Base-by-base conservation (phyloP, 1,284 basidiomycete genomes). In the Ceraceosorus bombacis region DNA sequence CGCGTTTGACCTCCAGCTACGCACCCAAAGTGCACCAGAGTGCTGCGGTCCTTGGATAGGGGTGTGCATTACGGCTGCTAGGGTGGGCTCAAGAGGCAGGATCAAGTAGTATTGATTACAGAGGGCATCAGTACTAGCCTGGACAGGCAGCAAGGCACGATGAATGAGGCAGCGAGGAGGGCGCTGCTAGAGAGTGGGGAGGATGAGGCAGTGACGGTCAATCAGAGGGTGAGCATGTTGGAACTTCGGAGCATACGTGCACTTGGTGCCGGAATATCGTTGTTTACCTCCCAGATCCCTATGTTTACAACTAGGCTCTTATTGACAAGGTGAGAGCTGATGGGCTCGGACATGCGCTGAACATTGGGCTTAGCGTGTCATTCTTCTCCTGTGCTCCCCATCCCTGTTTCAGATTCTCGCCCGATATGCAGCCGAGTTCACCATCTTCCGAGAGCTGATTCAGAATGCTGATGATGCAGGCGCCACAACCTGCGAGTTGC, bases 391-490 rank as follows among this genome's bases (percentile, higher is more conserved):
- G 10, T 15, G 27, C 10, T 38, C 15, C 41, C 0, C 12, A 1
- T n/a, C 10, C 10, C 49, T 46, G 51, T 56, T 53, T 60, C 41
- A 68, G 61, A 90, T 94, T 48, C 84, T 96, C 27, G 90, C 93
- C 15, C 83, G 94, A 51, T 98, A 97, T 78, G 90, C 89, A 27
- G 93, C 90, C 57, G 92, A 96, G 79, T 75, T 74, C 61, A 77
- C 74, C 56, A 89, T 93, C 51, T 94, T 92, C 72, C 84, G 93
- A 48, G 93, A 97, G 77, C 84, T 96, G 8, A 81, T 96, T 83
- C 83, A 97, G 81, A 97, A 97, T 74, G 93, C 93, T 12, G 93
- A 97, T 75, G 94, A 97, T 79, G 92, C 90, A 1, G 86, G 85
- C 49, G 88, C 91, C 5, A 67, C 67, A 6, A 63, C 68, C 49